phyloP scores from a whole-genome alignment of 2,329 filamentous ascomycete genomes.

The Pyricularia grisea region DNA sequence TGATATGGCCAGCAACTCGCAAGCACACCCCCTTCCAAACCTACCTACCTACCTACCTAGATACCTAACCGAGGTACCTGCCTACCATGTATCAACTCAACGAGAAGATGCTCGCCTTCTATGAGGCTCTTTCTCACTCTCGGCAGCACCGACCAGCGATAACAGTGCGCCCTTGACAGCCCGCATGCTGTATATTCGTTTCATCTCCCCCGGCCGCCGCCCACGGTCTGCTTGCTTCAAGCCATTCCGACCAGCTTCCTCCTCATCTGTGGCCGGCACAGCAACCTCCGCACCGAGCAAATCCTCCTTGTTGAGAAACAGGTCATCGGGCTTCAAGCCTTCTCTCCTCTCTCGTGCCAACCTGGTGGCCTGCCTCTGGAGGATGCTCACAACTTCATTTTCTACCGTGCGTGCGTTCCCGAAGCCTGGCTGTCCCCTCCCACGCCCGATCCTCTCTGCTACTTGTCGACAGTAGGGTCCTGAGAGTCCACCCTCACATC shows the following conservation, averaged over 20 bases:
- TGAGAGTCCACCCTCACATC: conserved; percentile 43
- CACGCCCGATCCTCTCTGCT: conserved; percentile 48
- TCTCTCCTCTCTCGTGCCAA: conserved; percentile 35
- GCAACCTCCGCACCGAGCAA: conserved; percentile 42
- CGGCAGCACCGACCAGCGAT: not conserved
- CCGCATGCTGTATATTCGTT: not conserved
- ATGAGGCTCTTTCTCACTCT: not conserved
- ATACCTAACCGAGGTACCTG: too few relatives aligned
- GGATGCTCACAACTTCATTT: conserved; percentile 46
- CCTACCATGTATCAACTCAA: not conserved
- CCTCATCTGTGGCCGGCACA: not conserved
- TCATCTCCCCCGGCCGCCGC: not conserved
- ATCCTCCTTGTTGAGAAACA: conserved; percentile 55
- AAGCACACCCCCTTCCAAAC: too few relatives aligned
- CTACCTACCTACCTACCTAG: too few relatives aligned
- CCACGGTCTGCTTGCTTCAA: not conserved
- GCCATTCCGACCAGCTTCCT: not conserved
- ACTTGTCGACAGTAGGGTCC: conserved; percentile 59
- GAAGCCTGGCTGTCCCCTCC: conserved; percentile 57
- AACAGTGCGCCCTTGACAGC: not conserved
- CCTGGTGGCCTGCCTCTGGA: conserved; percentile 48
- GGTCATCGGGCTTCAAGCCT: conserved; percentile 37
- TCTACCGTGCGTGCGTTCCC: conserved; percentile 64
- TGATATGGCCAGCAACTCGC: not conserved
- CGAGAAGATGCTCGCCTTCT: not conserved